A percentile compares a stretch with the other conserved stretches of the same genome.
Evolutionary conservation across 2,329 filamentous ascomycete genomes (phyloP).

Genomic region (Colletotrichum sp.): DNA sequence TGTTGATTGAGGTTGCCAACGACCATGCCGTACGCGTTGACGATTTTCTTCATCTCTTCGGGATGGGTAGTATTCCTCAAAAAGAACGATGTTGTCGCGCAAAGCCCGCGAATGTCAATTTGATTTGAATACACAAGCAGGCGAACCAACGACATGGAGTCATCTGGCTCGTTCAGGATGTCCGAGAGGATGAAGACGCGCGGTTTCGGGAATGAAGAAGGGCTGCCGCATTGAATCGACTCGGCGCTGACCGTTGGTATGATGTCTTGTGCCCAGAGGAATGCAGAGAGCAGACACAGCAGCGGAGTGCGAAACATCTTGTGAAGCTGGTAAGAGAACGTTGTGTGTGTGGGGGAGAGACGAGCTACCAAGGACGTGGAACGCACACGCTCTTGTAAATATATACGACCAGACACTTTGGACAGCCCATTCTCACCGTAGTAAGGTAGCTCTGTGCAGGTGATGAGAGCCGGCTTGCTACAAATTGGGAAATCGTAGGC

Average conservation of each 20-base stretch:
- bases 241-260: background rate
- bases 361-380: background rate
- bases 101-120: constrained; percentile 48
- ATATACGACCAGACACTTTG: background rate
- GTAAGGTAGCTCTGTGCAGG: background rate
- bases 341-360: background rate
- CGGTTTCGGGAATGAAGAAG: background rate
- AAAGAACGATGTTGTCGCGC: constrained; percentile 51
- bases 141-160: constrained; percentile 47
- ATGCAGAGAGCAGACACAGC: background rate
- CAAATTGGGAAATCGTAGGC: background rate
- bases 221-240: background rate
- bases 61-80: constrained; percentile 42
- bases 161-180: constrained; percentile 52
- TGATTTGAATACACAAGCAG: constrained; percentile 51
- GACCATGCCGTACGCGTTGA: constrained; percentile 47
- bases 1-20: constrained; percentile 55
- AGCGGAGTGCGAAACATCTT: background rate
- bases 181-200: constrained; percentile 45
- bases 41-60: constrained; percentile 46
- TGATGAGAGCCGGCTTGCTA: background rate
- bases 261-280: background rate
- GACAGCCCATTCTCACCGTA: background rate
- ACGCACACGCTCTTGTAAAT: background rate
- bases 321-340: background rate